Conservation (phyloP, 2,329 filamentous ascomycete species). For the Arthroderma sp. region DNA sequence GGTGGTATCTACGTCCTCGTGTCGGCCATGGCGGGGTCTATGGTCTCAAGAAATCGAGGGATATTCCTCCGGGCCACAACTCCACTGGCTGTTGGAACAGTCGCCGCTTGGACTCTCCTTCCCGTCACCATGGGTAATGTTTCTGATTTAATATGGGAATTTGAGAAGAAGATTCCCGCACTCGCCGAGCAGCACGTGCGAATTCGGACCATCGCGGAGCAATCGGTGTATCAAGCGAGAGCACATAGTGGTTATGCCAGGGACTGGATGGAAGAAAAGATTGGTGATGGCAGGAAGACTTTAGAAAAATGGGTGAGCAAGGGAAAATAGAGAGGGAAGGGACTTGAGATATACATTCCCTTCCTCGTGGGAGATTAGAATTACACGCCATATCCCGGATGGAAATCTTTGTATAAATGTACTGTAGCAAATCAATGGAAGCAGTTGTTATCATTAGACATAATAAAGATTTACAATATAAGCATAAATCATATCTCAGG, state of each 20-base stretch:
- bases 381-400: not conserved
- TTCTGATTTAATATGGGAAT: conserved; percentile 74
- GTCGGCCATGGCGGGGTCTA: conserved; percentile 86
- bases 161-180: conserved; percentile 77
- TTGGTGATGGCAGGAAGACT: conserved; percentile 58
- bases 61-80: conserved; percentile 64
- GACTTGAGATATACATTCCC: not conserved
- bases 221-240: conserved; percentile 59
- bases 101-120: conserved; percentile 70
- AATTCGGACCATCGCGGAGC: conserved; percentile 54
- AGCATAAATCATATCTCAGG: too few relatives aligned
- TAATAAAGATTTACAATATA: not conserved
- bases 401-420: conserved; percentile 4
- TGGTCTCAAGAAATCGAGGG: conserved; percentile 76
- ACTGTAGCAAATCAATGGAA: conserved; percentile 2
- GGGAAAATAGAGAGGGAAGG: conserved; percentile 50
- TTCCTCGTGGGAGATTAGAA: not conserved
- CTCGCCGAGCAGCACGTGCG: conserved; percentile 69
- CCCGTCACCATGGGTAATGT: conserved; percentile 87
- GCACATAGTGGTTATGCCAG: conserved; percentile 59
- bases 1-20: conserved; percentile 87
- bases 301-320: conserved; percentile 86
- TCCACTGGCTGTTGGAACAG: conserved; percentile 67
- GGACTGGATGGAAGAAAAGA: conserved; percentile 66
- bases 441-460: not conserved